phyloP scores from a whole-genome alignment of 768 basidiomycete species.

The Macrolepiota dolichaula region DNA sequence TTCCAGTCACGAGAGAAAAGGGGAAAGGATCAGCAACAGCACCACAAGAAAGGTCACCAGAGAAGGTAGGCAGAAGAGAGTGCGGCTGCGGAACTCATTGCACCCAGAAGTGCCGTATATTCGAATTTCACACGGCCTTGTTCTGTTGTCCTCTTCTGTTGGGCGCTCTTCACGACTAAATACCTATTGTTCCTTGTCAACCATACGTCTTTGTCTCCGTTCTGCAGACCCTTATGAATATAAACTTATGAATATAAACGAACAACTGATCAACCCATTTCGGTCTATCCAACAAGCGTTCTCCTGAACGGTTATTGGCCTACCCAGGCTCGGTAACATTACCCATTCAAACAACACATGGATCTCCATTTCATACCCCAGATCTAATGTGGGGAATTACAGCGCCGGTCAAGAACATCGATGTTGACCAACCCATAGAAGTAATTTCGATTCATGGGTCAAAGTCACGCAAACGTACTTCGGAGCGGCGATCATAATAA shows the following conservation, averaged over 20 bases:
- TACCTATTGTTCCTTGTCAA: not conserved
- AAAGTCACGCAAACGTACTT: too few species aligned
- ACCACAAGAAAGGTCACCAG: constrained; percentile 2
- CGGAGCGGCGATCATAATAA: too few species aligned
- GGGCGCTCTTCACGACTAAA: not conserved
- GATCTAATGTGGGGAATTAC: not conserved
- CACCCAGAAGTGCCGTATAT: not conserved
- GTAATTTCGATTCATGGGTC: not conserved
- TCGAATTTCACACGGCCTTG: not conserved
- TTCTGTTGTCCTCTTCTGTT: not conserved
- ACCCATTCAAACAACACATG: not conserved
- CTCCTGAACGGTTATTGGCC: not conserved
- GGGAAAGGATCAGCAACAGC: not conserved
- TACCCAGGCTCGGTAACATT: not conserved
- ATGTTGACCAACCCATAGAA: not conserved
- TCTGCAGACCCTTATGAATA: not conserved
- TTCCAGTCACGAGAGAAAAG: not conserved
- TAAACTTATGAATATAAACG: not conserved
- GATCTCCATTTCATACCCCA: not conserved
- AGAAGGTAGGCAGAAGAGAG: constrained; percentile 4
- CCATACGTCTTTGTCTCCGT: not conserved
- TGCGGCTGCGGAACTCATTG: not conserved
- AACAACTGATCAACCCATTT: not conserved
- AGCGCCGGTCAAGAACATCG: not conserved
- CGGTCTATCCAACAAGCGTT: not conserved